A percentile compares a stretch with the other conserved stretches of the same genome.
phyloP scores from a whole-genome alignment of 2,329 filamentous ascomycete genomes.

The Stagonosporopsis cucurbitacearum region DNA sequence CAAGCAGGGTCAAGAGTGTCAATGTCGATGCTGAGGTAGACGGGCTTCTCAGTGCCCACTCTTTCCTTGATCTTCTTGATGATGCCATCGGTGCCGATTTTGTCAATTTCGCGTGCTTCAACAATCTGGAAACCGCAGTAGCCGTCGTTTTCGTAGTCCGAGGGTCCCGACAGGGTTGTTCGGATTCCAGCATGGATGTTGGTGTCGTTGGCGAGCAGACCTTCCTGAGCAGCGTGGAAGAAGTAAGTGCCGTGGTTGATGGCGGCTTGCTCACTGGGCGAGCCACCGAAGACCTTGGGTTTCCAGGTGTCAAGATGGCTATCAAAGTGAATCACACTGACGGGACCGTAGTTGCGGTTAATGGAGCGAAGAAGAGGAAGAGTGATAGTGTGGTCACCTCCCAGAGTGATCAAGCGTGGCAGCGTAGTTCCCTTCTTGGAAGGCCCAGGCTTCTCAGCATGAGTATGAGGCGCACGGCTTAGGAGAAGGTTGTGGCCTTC shows the following conservation, averaged over 20 bases:
- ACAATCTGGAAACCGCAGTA: conserved; percentile 86
- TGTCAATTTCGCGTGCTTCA: conserved; percentile 75
- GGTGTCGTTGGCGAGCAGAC: conserved; percentile 78
- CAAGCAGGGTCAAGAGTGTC: conserved; percentile 86
- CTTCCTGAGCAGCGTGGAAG: conserved; percentile 80
- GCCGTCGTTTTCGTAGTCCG: conserved; percentile 84
- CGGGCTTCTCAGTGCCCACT: conserved; percentile 75
- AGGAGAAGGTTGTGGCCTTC: conserved; percentile 80
- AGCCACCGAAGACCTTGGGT: conserved; percentile 85
- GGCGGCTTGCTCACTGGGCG: conserved; percentile 74
- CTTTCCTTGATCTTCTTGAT: conserved; percentile 78
- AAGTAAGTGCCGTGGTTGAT: conserved; percentile 93
- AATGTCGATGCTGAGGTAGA: conserved; percentile 86
- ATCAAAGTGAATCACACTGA: conserved; percentile 70
- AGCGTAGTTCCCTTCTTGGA: conserved; percentile 77
- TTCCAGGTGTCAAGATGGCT: conserved; percentile 71
- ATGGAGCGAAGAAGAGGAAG: conserved; percentile 63
- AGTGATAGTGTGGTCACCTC: conserved; percentile 68
- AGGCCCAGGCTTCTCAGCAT: conserved; percentile 70
- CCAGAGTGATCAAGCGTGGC: conserved; percentile 78
- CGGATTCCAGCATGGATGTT: conserved; percentile 90
- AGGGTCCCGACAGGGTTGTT: conserved; percentile 78
- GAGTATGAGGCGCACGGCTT: conserved; percentile 72
- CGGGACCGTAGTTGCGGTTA: conserved; percentile 70
- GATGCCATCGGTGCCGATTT: conserved; percentile 73